A percentile compares a stretch with the other conserved stretches of the same genome.
These are phyloP conservation scores for Chenopodium album DNA, from an alignment of 148 eudicot genomes.

Conservation along the genomic window DNA sequence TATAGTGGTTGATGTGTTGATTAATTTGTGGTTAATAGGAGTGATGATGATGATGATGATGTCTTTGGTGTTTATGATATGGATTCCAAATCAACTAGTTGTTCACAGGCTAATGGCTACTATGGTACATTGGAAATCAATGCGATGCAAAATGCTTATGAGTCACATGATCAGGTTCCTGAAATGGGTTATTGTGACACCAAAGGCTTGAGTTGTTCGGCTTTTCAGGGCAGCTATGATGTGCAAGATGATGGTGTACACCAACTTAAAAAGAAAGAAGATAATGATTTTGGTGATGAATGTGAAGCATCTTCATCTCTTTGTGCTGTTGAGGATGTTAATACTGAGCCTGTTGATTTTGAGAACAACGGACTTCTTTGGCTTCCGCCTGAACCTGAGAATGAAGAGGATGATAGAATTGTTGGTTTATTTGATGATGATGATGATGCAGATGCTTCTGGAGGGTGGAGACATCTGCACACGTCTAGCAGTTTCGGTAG, in stretches of 20 bases:
- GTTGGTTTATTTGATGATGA: constrained; percentile 58
- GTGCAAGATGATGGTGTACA: constrained; percentile 38
- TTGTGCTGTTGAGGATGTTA: constrained; percentile 54
- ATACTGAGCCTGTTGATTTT: constrained; percentile 82
- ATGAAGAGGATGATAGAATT: constrained; percentile 85
- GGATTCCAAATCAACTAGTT: constrained; percentile 37
- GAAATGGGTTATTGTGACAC: constrained; percentile 52
- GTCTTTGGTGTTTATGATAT: constrained; percentile 50
- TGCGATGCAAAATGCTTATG: constrained; percentile 44
- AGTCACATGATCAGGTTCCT: constrained; percentile 45
- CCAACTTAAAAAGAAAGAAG: constrained; percentile 45
- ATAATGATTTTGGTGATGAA: constrained; percentile 54
- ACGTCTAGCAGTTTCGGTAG: constrained; percentile 74
- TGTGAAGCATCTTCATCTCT: constrained; percentile 71
- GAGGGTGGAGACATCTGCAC: constrained; percentile 68
- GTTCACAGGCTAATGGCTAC: constrained; percentile 48
- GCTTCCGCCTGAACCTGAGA: constrained; percentile 98
- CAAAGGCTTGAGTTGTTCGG: constrained; percentile 43
- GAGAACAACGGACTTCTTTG: constrained; percentile 92
- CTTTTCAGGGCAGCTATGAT: constrained; percentile 48
- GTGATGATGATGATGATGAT: constrained; percentile 60
- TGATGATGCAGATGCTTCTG: constrained; percentile 57
- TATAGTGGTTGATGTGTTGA: not conserved
- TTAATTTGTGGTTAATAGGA: constrained; percentile 37
- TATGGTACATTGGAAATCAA: constrained; percentile 42